Conservation (phyloP, 371 early-diverging fungal genomes). For the Mucor irregularis region DNA sequence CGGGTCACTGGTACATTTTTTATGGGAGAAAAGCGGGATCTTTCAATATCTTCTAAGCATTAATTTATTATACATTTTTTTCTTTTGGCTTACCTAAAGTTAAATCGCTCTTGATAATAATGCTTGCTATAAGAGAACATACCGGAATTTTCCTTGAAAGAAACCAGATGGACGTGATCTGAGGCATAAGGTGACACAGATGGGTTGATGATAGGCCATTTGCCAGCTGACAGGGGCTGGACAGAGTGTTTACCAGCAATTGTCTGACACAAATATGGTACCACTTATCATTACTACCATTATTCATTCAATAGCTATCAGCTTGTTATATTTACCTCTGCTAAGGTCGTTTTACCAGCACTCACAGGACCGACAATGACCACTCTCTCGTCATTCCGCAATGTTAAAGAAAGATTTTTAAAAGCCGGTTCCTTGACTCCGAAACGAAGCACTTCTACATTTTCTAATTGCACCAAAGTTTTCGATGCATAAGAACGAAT, state of each 20-base stretch:
- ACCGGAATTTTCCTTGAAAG: conserved; percentile 51
- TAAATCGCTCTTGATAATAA: conserved; percentile 61
- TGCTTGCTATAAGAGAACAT: conserved; percentile 48
- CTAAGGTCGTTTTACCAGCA: conserved; percentile 51
- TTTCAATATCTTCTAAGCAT: too few relatives aligned
- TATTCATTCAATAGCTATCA: neutral
- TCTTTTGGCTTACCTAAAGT: conserved; percentile 54
- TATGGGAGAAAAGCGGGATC: neutral
- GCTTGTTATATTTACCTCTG: conserved; percentile 42
- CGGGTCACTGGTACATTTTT: conserved; percentile 33
- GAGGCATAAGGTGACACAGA: conserved; percentile 35
- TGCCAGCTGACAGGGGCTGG: conserved; percentile 33
- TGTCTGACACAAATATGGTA: too few relatives aligned
- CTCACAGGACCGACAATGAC: conserved; percentile 51
- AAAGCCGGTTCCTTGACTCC: conserved; percentile 40
- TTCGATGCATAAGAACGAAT: conserved; percentile 16
- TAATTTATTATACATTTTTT: neutral
- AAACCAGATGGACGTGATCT: conserved; percentile 45
- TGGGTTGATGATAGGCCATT: conserved; percentile 40
- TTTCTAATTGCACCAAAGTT: conserved; percentile 31
- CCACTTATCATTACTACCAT: too few relatives aligned
- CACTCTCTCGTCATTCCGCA: conserved; percentile 32
- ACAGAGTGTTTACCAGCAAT: conserved; percentile 41
- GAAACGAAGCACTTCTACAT: conserved; percentile 41
- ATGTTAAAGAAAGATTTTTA: conserved; percentile 32